phyloP scores from a whole-genome alignment of 306 rosid species.

The Inga laurina region DNA sequence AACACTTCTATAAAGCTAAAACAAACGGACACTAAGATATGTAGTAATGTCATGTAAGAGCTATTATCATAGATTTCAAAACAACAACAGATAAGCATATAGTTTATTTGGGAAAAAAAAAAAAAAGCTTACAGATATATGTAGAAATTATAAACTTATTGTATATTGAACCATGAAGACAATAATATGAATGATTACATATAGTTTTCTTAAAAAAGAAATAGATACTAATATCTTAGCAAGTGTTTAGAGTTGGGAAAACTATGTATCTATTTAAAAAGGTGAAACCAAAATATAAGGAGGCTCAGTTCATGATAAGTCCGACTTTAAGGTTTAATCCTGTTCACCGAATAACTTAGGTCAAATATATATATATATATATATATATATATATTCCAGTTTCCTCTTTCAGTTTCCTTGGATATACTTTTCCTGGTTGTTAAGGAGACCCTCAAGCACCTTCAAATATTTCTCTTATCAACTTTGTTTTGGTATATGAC shows the following conservation, averaged over 20 bases:
- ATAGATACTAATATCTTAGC: neutral
- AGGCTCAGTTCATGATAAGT: neutral
- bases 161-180: neutral
- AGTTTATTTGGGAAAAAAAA: no score
- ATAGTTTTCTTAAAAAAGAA: neutral
- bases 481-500: conserved; percentile 52
- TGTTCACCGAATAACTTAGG: neutral
- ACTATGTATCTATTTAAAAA: neutral
- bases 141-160: neutral
- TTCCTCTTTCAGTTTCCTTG: neutral
- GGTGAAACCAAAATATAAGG: neutral
- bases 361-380: neutral
- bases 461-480: conserved; percentile 49
- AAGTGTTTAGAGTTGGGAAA: neutral
- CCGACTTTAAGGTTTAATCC: neutral
- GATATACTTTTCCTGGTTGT: conserved; percentile 44
- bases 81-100: no score
- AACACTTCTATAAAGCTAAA: no score
- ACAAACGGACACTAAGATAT: no score
- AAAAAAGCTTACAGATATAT: neutral
- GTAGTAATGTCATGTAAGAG: no score
- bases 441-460: conserved; percentile 21
- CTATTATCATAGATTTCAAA: no score
- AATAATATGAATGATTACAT: neutral
- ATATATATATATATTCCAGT: neutral